Percentiles rank a stretch among this genome's conserved stretches.
These are phyloP conservation scores for Mucor piriformis DNA, from an alignment of 371 early-diverging fungal species.

Conservation along the genomic window DNA sequence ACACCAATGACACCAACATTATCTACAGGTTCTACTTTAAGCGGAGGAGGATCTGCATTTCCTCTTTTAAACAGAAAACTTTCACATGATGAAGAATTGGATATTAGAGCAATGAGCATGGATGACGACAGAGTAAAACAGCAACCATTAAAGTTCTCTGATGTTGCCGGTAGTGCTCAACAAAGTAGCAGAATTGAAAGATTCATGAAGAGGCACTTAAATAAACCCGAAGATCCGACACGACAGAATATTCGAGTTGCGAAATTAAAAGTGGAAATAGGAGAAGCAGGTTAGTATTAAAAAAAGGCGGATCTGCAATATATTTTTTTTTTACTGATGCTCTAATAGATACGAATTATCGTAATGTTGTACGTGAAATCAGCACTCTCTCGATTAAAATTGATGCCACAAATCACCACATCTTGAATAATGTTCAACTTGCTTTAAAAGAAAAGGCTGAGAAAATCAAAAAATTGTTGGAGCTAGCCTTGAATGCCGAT, in stretches of 20 bases:
- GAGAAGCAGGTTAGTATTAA: slow-evolving; percentile 30
- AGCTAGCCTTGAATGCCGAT: slow-evolving; percentile 15
- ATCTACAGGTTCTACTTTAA: slow-evolving; percentile 1
- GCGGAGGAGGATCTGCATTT: not conserved
- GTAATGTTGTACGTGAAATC: slow-evolving; percentile 33
- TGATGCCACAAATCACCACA: slow-evolving; percentile 28
- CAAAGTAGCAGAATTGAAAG: slow-evolving; percentile 32
- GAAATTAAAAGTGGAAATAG: slow-evolving; percentile 33
- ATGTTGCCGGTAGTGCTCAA: not conserved
- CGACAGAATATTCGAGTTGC: slow-evolving; percentile 25
- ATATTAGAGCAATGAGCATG: slow-evolving; percentile 22
- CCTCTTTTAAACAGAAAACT: slow-evolving; percentile 1
- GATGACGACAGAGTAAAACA: slow-evolving; percentile 19
- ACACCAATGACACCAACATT: slow-evolving; percentile 10
- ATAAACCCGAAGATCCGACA: slow-evolving; percentile 25
- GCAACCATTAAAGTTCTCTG: not conserved
- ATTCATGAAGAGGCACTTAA: slow-evolving; percentile 30
- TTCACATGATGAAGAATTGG: not conserved
- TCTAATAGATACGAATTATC: slow-evolving; percentile 26
- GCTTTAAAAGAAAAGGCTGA: slow-evolving; percentile 22
- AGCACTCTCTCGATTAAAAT: slow-evolving; percentile 22
- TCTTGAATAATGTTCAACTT: slow-evolving; percentile 21
- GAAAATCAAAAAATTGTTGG: slow-evolving; percentile 14
- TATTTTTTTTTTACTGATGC: not conserved
- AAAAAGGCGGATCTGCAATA: not conserved